Evolutionary conservation across 164 flowering plant genomes (phyloP).

Genomic region (Saururus chinensis): DNA sequence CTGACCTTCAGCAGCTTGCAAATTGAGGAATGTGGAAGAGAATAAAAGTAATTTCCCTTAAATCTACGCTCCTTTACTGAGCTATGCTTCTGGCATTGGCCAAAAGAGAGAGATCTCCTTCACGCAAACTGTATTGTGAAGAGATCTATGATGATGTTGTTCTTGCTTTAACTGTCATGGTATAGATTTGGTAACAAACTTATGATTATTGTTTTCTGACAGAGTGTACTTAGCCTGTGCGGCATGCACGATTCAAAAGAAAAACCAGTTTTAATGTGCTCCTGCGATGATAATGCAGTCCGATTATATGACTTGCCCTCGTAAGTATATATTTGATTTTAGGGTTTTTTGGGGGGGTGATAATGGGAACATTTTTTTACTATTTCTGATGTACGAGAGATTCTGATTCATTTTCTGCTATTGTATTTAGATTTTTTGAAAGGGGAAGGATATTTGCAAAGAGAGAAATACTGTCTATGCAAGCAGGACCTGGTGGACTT

Average conservation of each 20-base stretch:
- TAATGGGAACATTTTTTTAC: neutral
- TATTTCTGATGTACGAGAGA: neutral
- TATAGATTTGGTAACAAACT: neutral
- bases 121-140: no score
- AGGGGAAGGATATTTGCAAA: conserved; percentile 65
- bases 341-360: neutral
- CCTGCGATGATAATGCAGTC: conserved; percentile 42
- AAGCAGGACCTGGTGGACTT: conserved; percentile 62
- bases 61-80: no score
- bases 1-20: no score
- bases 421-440: conserved; percentile 49
- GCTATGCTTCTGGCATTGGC: no score
- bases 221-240: conserved; percentile 31
- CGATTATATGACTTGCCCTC: conserved; percentile 69
- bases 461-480: conserved; percentile 58
- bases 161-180: neutral
- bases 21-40: no score
- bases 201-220: no score
- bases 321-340: conserved; percentile 34
- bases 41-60: no score
- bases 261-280: conserved; percentile 39
- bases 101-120: no score
- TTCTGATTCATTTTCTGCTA: neutral
- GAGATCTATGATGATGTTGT: no score
- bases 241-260: conserved; percentile 41